Evolutionary conservation across 75 land plant species (phyloP), one percentile per base, ranked within the genome.

Genomic region (Larix kaempferi): DNA sequence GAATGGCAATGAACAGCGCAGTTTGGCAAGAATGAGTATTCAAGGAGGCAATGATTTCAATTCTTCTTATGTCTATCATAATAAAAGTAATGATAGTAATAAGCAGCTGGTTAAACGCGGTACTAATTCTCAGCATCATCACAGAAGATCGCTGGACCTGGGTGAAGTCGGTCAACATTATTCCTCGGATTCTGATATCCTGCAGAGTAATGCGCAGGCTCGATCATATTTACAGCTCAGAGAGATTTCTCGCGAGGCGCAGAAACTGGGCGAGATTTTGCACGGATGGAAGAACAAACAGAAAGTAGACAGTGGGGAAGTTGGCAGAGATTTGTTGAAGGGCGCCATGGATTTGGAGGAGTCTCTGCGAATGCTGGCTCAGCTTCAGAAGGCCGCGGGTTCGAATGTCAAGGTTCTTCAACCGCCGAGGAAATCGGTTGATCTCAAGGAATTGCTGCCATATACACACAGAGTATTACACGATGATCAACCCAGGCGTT

Each of bases 291-390:
- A 60, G 23, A 25, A 4, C 54, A 25, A 26, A 16, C 26, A 14
- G 26, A 76, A 86, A 26, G 59, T 78, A 7, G 84, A 86, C 55
- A 78, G 81, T 13, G 37, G 19, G 26, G 80, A 86, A 26, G 71
- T 80, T 15, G 84, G 86, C 44, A 77, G 80, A 59, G 83, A 86
- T 67, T 76, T 88, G 17, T 26, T 88, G 60, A 86, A 84, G 75
- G 87, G 89, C 2, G 85, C 89, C 15, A 71, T 80, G 71, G 93
- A 89, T 80, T 74, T 91, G 80, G 93, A 91, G 29, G 86, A 91
- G 59, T 89, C 91, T 12, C 67, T 89, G 29, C 78, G 75, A 75
- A 82, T 89, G 85, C 88, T 91, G 39, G 81, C 85, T 5, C 78
- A 25, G 74, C 73, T 91, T 66, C 88, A 88, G 63, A 88, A 86